These are phyloP conservation scores for Cichorium intybus DNA, from an alignment of 140 eudicot genomes.

Conservation along the genomic window DNA sequence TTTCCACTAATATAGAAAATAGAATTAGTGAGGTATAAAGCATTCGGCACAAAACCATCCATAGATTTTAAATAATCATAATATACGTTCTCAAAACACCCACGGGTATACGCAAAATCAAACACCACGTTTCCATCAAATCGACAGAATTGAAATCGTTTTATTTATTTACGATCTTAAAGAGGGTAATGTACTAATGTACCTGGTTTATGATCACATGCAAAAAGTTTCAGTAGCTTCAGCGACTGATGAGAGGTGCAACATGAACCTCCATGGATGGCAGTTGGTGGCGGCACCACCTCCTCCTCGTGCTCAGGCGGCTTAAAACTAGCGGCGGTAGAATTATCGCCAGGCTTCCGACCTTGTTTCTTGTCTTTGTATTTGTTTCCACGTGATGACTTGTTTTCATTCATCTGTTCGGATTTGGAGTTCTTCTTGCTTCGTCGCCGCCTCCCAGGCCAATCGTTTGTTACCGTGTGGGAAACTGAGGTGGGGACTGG, in stretches of 20 bases:
- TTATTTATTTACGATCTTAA: slow-evolving; percentile 16
- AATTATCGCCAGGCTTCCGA: too few relatives aligned
- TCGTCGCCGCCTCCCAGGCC: slow-evolving; percentile 33
- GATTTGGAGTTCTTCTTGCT: slow-evolving; percentile 55
- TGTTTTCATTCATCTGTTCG: slow-evolving; percentile 60
- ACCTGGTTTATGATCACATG: background rate
- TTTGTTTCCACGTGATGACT: slow-evolving; percentile 47
- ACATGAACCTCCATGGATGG: too few relatives aligned
- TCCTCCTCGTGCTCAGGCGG: too few relatives aligned
- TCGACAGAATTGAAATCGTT: background rate
- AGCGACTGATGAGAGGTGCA: slow-evolving; percentile 37
- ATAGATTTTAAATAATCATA: background rate
- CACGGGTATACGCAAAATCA: background rate
- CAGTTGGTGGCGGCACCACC: too few relatives aligned
- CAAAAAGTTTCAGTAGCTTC: slow-evolving; percentile 39
- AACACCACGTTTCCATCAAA: slow-evolving; percentile 10
- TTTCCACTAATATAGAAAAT: background rate
- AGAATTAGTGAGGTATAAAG: background rate
- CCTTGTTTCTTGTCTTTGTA: slow-evolving; percentile 40
- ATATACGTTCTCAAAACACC: background rate
- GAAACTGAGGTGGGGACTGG: slow-evolving; percentile 74
- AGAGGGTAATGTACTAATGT: background rate
- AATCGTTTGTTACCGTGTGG: slow-evolving; percentile 48
- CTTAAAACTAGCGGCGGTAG: too few relatives aligned
- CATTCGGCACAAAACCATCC: background rate